phyloP scores from a whole-genome alignment of 2,329 filamentous ascomycete genomes.

The Verticillium tricorpus region DNA sequence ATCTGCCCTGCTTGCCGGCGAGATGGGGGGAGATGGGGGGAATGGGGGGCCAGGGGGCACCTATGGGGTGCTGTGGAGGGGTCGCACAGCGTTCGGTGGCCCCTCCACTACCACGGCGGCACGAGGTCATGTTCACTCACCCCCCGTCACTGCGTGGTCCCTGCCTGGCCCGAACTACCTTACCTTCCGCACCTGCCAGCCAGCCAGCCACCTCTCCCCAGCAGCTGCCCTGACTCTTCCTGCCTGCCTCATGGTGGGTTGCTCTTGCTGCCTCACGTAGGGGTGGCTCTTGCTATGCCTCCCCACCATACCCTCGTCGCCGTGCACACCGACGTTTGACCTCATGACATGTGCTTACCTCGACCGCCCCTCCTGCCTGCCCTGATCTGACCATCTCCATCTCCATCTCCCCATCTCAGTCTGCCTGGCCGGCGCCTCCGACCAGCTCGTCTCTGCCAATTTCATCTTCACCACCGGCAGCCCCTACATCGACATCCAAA shows the following conservation, averaged over 20 bases:
- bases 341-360: background rate
- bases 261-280: too few relatives aligned
- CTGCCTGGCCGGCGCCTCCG: background rate
- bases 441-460: too few relatives aligned
- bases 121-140: background rate
- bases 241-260: too few relatives aligned
- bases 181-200: background rate
- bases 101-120: background rate
- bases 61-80: background rate
- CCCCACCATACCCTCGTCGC: background rate
- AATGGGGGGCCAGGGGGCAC: background rate
- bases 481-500: too few relatives aligned
- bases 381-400: background rate
- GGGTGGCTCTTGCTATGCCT: too few relatives aligned
- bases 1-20: background rate
- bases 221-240: too few relatives aligned
- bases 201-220: too few relatives aligned
- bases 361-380: background rate
- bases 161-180: background rate
- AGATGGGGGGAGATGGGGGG: background rate
- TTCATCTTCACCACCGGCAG: too few relatives aligned
- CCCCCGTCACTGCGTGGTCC: background rate
- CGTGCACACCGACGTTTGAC: background rate
- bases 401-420: background rate
- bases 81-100: background rate